Percentiles rank a stretch among this genome's conserved stretches.
These are phyloP conservation scores for Trichophyton equinum DNA, from an alignment of 2,329 filamentous ascomycete species.

Conservation along the genomic window DNA sequence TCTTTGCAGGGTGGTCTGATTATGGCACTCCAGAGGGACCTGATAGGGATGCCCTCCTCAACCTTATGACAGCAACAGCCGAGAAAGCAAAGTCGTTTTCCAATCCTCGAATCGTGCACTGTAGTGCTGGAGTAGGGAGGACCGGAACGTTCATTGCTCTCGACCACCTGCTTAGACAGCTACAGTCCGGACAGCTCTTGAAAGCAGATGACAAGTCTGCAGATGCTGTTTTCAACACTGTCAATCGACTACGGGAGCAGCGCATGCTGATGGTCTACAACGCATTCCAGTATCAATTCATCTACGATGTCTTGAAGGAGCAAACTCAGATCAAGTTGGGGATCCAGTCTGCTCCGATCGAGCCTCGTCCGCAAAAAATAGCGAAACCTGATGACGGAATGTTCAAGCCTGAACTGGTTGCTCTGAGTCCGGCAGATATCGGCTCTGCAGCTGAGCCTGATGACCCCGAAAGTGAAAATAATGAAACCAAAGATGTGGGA, in stretches of 20 bases:
- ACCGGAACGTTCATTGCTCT: slow-evolving; percentile 93
- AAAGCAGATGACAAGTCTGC: slow-evolving; percentile 33
- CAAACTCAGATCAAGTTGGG: slow-evolving; percentile 26
- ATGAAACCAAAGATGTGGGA: neutral
- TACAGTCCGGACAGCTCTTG: slow-evolving; percentile 59
- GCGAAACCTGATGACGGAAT: neutral
- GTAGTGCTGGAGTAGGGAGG: slow-evolving; percentile 84
- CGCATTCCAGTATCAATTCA: slow-evolving; percentile 68
- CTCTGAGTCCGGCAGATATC: neutral
- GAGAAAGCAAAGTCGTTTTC: slow-evolving; percentile 34
- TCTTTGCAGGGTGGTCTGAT: slow-evolving; percentile 83
- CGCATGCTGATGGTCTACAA: slow-evolving; percentile 93
- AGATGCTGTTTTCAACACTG: slow-evolving; percentile 66
- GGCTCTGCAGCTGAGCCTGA: neutral
- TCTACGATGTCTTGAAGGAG: slow-evolving; percentile 75
- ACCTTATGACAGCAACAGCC: slow-evolving; percentile 38
- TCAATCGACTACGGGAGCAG: slow-evolving; percentile 72
- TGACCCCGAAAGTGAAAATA: neutral
- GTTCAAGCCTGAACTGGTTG: neutral
- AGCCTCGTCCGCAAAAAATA: slow-evolving; percentile 10
- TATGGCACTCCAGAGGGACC: slow-evolving; percentile 61
- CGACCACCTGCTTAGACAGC: slow-evolving; percentile 77
- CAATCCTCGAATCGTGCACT: slow-evolving; percentile 72
- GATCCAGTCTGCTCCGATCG: slow-evolving; percentile 14
- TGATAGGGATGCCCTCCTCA: slow-evolving; percentile 39